phyloP scores from a whole-genome alignment of 2,329 filamentous ascomycete genomes.

The Aspergillus chevalieri region DNA sequence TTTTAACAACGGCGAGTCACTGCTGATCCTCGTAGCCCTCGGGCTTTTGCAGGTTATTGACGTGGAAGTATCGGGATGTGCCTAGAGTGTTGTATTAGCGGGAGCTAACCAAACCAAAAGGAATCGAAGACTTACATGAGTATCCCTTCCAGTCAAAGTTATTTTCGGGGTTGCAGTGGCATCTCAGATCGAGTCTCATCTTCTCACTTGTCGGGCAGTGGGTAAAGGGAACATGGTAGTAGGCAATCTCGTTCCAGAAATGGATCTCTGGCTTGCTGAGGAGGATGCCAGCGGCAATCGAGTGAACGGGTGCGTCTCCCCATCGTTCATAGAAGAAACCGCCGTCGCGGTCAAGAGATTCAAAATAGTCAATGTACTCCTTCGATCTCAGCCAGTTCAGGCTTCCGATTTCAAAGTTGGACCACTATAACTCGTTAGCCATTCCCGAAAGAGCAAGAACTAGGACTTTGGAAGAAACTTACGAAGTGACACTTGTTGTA shows the following conservation, averaged over 20 bases:
- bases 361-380: conserved; percentile 86
- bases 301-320: conserved; percentile 96
- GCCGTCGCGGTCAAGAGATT: conserved; percentile 78
- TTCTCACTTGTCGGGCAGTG: conserved; percentile 93
- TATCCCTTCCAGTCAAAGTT: conserved; percentile 99
- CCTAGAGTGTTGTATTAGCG: conserved; percentile 43
- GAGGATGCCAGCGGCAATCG: conserved; percentile 84
- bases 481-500: conserved; percentile 99
- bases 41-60: conserved; percentile 75
- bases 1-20: conserved; percentile 25
- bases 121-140: conserved; percentile 62
- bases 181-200: conserved; percentile 74
- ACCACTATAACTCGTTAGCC: conserved; percentile 61
- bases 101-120: neutral
- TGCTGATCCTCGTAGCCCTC: conserved; percentile 73
- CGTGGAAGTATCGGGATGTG: conserved; percentile 78
- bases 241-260: conserved; percentile 98
- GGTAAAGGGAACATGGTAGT: conserved; percentile 96
- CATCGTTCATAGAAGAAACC: conserved; percentile 99
- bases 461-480: conserved; percentile 35
- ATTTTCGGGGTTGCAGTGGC: conserved; percentile 88
- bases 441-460: neutral
- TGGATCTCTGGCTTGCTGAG: conserved; percentile 91
- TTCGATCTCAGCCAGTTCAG: conserved; percentile 88
- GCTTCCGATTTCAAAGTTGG: conserved; percentile 96